Conservation (phyloP, 2,329 filamentous ascomycete genomes). For the Phialemonium atrogriseum region DNA sequence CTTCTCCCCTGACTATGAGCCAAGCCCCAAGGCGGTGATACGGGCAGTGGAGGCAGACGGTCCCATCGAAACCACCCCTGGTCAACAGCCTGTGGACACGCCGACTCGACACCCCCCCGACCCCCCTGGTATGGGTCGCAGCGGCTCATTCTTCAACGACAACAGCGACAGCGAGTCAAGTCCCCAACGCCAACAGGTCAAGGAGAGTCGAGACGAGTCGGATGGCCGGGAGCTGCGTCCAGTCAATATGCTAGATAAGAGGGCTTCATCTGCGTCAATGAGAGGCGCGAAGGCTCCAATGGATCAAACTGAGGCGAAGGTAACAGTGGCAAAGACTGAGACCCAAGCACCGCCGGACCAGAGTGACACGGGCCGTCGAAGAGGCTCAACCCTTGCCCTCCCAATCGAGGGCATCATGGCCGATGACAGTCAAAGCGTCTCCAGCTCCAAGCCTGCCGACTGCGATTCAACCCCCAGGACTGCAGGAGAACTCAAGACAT, state of each 20-base stretch:
- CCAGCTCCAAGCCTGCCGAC: constrained; percentile 28
- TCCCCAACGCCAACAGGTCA: constrained; percentile 12
- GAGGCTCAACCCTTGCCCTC: constrained; percentile 25
- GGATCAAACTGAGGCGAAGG: too few species aligned
- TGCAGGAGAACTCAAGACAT: constrained; percentile 17
- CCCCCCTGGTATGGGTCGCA: constrained; percentile 22
- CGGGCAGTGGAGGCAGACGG: constrained; percentile 43
- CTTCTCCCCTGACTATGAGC: constrained; percentile 70
- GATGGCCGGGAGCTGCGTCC: background rate
- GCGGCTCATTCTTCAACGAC: constrained; percentile 42
- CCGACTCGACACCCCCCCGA: constrained; percentile 26
- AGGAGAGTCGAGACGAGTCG: background rate
- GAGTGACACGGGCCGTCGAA: background rate
- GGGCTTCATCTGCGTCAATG: too few species aligned
- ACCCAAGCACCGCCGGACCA: too few species aligned
- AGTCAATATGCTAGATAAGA: constrained; percentile 3
- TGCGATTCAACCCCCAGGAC: constrained; percentile 29
- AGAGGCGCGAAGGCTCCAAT: too few species aligned
- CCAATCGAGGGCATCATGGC: constrained; percentile 31
- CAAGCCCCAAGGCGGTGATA: constrained; percentile 63
- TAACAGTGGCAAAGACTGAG: too few species aligned
- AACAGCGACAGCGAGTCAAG: constrained; percentile 42
- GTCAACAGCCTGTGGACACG: constrained; percentile 18
- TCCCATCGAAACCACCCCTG: constrained; percentile 1
- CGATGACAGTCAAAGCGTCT: constrained; percentile 31